Base-by-base conservation (phyloP, 2,329 filamentous ascomycete species). In the Talaromyces verruculosus region DNA sequence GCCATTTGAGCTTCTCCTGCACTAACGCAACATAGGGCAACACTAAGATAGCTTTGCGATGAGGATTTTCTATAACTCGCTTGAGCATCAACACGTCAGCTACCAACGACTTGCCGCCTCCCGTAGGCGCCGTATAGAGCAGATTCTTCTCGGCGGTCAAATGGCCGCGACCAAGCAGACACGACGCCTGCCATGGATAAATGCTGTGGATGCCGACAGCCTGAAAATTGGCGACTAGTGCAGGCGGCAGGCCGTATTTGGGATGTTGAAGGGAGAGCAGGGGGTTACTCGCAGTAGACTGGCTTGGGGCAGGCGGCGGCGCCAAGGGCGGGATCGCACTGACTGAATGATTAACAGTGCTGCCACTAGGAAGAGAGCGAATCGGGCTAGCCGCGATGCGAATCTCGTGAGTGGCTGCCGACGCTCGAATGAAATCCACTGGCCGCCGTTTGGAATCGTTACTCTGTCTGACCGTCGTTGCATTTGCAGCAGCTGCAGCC, bases 171-270 rank as follows among this genome's bases (percentile, higher is more conserved):
- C 87, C 87, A 63, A 89, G 81, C 7, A 93, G 81, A 72, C 91
- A 93, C 65, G 88, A 87, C 61, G 89, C 89, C 76, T 93, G 91
- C 91, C 91, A 93, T 1, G 89, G 88, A 71, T 93, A 93, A 67
- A 93, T 93, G 69, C 84, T 85, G 47, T 82, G 84, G 65, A 93
- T 89, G n/a, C 90, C 90, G 45, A 91, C 80, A 0, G 80, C 78
- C 58, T 82, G 83, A 72, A 93, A 85, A 71, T 92, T 93, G 19
- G 81, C 77, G 2, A 91, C 85, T 45, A 93, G 78, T 28, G 81
- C 76, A 0, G 77, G 69, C 2, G 89, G 87, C 15, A 93, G 80
- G 8, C 80, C 85, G 78, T 92, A 93, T 45, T 79, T 79, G 1
- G 84, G 80, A 74, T 92, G 86, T 4, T 83, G 83, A 35, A 93